Base-by-base conservation (phyloP, 768 basidiomycete species). In the Amanita molliuscula region DNA sequence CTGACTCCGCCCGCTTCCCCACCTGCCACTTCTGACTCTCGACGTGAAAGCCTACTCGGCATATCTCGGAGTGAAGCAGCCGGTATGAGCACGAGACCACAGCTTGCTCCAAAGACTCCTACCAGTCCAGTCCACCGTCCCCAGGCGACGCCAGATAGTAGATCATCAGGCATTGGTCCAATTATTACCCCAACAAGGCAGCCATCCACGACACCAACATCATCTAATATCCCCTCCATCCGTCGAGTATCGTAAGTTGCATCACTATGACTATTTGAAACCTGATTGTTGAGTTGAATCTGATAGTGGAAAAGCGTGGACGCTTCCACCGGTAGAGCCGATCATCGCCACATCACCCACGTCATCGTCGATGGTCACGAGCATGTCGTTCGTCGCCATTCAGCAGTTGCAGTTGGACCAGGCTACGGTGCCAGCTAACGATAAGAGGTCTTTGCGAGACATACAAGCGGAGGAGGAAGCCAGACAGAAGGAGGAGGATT, bases 391-490 rank as follows among this genome's bases (percentile, higher is more conserved):
- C 35, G 70, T 78, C 0, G 88, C 83, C n/a, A 96, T 96, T 46
- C 93, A 95, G 62, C 74, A 81, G 61, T 68, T 82, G 38, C 87
- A 93, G 62, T 73, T 77, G 36, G 75, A 81, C 53, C 77, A 82
- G 51, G 68, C 66, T 4, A 55, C 58, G 1, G 58, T 60, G 2
- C 61, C 66, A 5, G 60, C 60, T 4, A 76, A 74, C 52, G 77
- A 78, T 54, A 80, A 76, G 53, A 76, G 76, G 28, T 85, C 84
- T 23, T 66, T 95, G 51, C 68, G 72, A 13, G 82, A 95, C 54
- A 97, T 96, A 37, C 92, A 95, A 62, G 79, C 82, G 52, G 91
- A 96, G 61, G 90, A 93, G 61, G 69, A 67, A 29, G 77, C 74
- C 36, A 72, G 73, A 23, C 78, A 74, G 53, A 74, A 72, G 44